Evolutionary conservation across 2,329 filamentous ascomycete genomes (phyloP), one percentile per base, ranked within the genome.

Genomic region (Cordyceps cicadae): DNA sequence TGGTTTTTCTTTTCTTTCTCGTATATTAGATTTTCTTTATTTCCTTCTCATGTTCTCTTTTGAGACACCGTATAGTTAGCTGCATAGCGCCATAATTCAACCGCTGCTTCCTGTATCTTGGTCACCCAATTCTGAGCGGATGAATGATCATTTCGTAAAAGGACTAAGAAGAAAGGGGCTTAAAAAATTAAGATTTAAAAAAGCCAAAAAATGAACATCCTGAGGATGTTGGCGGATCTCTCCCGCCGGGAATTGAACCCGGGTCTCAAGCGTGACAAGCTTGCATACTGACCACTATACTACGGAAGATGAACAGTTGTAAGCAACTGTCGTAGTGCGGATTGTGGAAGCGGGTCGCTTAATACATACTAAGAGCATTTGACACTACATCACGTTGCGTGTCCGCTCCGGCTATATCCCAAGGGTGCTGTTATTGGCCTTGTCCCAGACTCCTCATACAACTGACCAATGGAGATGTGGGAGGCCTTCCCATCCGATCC

Each of bases 111-210:
- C 7, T 5, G 29, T 6, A 8, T 29, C 29, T 29, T 7, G 7
- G 5, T 29, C 29, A 29, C 3, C 29, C 5, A 29, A 29, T 29
- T 6, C 29, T 8, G 5, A 7, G 29, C 6, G 29, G 29, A 29
- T 29, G 29, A 29, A 29, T 29, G 29, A 29, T 8, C 5, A 8
- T 77, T 75, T 39, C 60, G 75, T 26, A 62, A 69, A 51, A 7
- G 53, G 70, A 4, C 72, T 74, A 52, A 67, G 68, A 62, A 2
- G 68, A 67, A 0, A 73, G 73, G 59, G 68, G 67, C 55, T 71
- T 68, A 5, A 69, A 73, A 21, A 64, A 68, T 4, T 67, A 64
- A 6, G 55, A 62, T 9, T 70, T 70, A 62, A 24, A 56, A 62
- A 60, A 57, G 8, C 7, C 17, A 26, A 21, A 37, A 59, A 54